Conservation (phyloP, 2,329 filamentous ascomycete species). For the Sordariomycetes sp. region DNA sequence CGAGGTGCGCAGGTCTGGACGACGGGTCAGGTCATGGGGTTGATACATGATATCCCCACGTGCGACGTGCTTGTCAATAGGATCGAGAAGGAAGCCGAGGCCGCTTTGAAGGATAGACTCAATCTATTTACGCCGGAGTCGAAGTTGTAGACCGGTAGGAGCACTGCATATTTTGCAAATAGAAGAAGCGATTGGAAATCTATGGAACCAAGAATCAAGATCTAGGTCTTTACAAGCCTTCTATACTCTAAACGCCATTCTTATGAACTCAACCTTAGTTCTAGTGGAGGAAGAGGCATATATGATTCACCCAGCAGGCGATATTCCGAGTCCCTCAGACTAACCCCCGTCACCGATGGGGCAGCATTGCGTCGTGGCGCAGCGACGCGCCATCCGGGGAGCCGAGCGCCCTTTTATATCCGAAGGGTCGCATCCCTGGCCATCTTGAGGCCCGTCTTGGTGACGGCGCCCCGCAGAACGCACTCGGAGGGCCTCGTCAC, state of each 20-base stretch:
- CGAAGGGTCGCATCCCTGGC: slow-evolving; percentile 9
- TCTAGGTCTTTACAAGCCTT: not conserved
- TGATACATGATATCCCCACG: slow-evolving; percentile 76
- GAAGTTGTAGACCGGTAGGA: slow-evolving; percentile 46
- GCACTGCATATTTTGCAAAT: not conserved
- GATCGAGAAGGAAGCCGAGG: slow-evolving; percentile 70
- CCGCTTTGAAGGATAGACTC: slow-evolving; percentile 51
- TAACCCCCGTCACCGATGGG: slow-evolving; percentile 21
- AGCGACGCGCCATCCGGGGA: slow-evolving; percentile 14
- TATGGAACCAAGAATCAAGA: not conserved
- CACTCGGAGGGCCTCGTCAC: too few relatives aligned
- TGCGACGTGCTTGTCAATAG: slow-evolving; percentile 60
- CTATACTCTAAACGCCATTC: not conserved
- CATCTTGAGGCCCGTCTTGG: slow-evolving; percentile 28
- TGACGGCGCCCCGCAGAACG: slow-evolving; percentile 36
- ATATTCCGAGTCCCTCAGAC: slow-evolving; percentile 4
- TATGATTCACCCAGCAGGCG: slow-evolving; percentile 4
- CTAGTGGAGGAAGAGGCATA: not conserved
- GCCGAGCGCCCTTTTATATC: slow-evolving; percentile 6
- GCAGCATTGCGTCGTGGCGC: slow-evolving; percentile 11
- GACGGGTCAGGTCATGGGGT: slow-evolving; percentile 85
- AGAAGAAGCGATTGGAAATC: not conserved
- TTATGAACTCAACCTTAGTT: too few relatives aligned
- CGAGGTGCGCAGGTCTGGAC: slow-evolving; percentile 92
- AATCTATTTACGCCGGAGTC: slow-evolving; percentile 44